Base-by-base conservation (phyloP, 805 yeast species). In the Cyberlindnera mycetangii region DNA sequence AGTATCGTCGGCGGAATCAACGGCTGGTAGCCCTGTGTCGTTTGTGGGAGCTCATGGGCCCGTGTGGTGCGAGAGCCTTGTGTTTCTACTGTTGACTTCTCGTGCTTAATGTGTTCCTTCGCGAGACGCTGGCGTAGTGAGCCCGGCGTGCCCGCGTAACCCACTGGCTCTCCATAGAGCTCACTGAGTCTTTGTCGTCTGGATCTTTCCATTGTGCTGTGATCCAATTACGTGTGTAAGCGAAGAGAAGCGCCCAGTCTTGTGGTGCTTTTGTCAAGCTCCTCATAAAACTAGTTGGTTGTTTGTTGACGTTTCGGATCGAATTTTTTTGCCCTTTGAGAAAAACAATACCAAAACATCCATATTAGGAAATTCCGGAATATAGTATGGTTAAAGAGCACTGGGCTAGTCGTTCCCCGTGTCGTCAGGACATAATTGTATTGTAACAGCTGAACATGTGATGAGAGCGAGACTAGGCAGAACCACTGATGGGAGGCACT, bases 1-100 rank as follows among this genome's bases (percentile, higher is more conserved):
- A 90, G 59, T 2, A 81, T 68, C 7, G 73, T 66, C 14, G 79
- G 72, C 0, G 96, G 87, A 33, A 92, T 79, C 33, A 85, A 65
- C 3, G 82, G 53, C 17, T 52, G 48, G 10, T 37, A 31, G 2
- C 38, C 4, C 9, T 14, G 40, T n/a, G 28, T 12, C 14, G 28
- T 10, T 10, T 12, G 28, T 11, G 28, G 28, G n/a, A 32, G 40
- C 1, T 47, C 47, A 14, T 30, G 31, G 27, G 43, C 16, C 30
- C 32, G 17, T 7, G 22, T 15, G 6, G 22, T 27, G 15, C 28
- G 25, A 15, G 32, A 27, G 21, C 11, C 14, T 16, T 17, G 28
- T 24, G 22, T 36, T 20, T 22, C 7, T 5, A 14, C n/a, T 41
- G 47, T 22, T 21, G 28, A 25, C 5, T 16, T 36, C 19, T 37